Evolutionary conservation across 1,284 basidiomycete species (phyloP).

Genomic region (Sanghuangporus sanghuang): DNA sequence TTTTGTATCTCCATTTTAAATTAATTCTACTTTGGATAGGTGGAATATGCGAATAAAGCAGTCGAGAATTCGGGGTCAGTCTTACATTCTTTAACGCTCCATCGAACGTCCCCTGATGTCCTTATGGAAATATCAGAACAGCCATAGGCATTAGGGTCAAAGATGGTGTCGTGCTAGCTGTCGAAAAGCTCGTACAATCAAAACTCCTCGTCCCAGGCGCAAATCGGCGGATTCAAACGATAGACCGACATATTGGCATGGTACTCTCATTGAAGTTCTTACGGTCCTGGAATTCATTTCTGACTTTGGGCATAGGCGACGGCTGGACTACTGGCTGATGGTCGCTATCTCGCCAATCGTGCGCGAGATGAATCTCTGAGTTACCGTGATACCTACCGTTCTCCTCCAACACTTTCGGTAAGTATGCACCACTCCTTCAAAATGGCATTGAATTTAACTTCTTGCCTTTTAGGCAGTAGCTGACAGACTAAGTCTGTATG

Average conservation of each 20-base stretch:
- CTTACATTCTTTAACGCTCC: neutral
- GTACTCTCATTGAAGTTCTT: slow-evolving; percentile 39
- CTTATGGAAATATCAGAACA: slow-evolving; percentile 46
- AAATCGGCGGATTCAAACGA: slow-evolving; percentile 89
- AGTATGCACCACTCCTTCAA: slow-evolving; percentile 22
- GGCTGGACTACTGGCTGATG: slow-evolving; percentile 92
- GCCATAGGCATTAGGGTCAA: slow-evolving; percentile 90
- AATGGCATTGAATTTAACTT: neutral
- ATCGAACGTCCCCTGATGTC: too few species aligned
- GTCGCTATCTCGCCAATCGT: slow-evolving; percentile 82
- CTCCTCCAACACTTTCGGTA: slow-evolving; percentile 81
- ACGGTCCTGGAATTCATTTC: neutral
- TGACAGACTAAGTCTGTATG: slow-evolving; percentile 83
- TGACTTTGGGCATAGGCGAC: slow-evolving; percentile 56
- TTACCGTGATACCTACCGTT: slow-evolving; percentile 73
- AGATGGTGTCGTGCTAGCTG: slow-evolving; percentile 91
- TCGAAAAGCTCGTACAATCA: slow-evolving; percentile 97
- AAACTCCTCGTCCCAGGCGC: slow-evolving; percentile 93
- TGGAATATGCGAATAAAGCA: slow-evolving; percentile 98
- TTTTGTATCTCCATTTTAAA: slow-evolving; percentile 5
- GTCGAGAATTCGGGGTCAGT: slow-evolving; percentile 93
- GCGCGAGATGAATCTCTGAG: slow-evolving; percentile 83
- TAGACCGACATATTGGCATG: slow-evolving; percentile 92
- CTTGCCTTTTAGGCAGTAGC: slow-evolving; percentile 56
- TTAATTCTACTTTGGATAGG: slow-evolving; percentile 40